A percentile compares a stretch with the other conserved stretches of the same genome.
Evolutionary conservation across 345 rosid genomes (phyloP).

Genomic region (Hevea brasiliensis): DNA sequence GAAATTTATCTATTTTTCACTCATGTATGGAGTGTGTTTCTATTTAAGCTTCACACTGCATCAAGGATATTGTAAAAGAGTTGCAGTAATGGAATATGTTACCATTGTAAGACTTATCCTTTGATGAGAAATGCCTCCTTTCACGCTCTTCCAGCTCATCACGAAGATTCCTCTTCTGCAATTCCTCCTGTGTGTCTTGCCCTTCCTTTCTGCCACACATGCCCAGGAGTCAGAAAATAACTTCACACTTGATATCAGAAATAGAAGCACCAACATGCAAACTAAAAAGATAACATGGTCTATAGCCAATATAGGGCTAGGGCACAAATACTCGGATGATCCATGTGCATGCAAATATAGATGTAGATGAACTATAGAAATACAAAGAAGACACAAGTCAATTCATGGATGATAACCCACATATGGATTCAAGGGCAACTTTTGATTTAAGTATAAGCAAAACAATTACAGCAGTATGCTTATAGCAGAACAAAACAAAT

Average conservation of each 20-base stretch:
- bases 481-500: background rate
- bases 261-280: background rate
- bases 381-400: background rate
- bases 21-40: too few species aligned
- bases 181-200: constrained; percentile 85
- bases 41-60: too few species aligned
- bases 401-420: background rate
- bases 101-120: constrained; percentile 73
- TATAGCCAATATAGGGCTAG: background rate
- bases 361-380: constrained; percentile 1
- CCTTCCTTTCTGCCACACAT: constrained; percentile 70
- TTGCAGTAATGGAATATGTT: background rate
- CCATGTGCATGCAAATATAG: too few species aligned
- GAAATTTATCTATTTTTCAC: too few species aligned
- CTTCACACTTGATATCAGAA: background rate
- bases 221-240: constrained; percentile 9
- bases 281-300: too few species aligned
- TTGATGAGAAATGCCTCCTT: constrained; percentile 83
- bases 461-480: background rate
- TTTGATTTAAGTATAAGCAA: background rate
- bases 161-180: constrained; percentile 77
- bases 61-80: background rate
- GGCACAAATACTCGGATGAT: background rate
- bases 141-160: constrained; percentile 93
- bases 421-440: background rate